Base-by-base conservation (phyloP, 1,284 basidiomycete genomes). In the Sanghuangporus baumii region DNA sequence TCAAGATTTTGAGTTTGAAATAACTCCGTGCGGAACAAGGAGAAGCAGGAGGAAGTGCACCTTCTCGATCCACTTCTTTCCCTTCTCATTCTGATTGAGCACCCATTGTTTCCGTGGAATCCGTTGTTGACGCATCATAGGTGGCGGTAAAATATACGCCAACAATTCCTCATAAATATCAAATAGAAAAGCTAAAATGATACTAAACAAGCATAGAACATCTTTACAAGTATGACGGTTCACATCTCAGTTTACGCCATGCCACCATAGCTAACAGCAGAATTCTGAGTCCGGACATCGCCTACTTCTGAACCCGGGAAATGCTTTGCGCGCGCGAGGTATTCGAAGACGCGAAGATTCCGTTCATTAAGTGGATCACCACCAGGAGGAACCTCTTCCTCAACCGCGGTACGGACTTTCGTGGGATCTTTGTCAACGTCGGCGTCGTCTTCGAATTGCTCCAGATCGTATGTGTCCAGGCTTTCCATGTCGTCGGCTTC, bases 51-150 rank as follows among this genome's bases (percentile, higher is more conserved):
- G 23, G 23, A 26, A 66, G 75, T 80, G 60, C 63, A 88, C 87
- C 79, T 88, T 87, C 67, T 91, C 88, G 63, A 91, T 91, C 85
- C 87, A 91, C 66, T 88, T 88, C 67, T 91, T 91, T 46, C 88
- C 88, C 41, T 77, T 80, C 1, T 79, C 69, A 0, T 82, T 87
- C 36, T 78, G 73, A 63, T 80, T 79, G 66, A 91, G 87, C 61
- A 79, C 76, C 89, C 89, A 91, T 66, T 86, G 85, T 18, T 83
- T 74, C 18, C 89, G 80, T 2, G 89, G 87, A 71, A 91, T 88
- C 34, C 88, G 83, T 64, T 89, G 79, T 72, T 91, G 89, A 16
- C 89, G 78, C 89, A 91, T 91, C 87, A 91, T 91, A 67, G 91
- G 82, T 14, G 90, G 76, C 0, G 89, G 89, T n/a, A 91, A 76